phyloP scores from a whole-genome alignment of 441 rosid species.

The Populus hybrid region DNA sequence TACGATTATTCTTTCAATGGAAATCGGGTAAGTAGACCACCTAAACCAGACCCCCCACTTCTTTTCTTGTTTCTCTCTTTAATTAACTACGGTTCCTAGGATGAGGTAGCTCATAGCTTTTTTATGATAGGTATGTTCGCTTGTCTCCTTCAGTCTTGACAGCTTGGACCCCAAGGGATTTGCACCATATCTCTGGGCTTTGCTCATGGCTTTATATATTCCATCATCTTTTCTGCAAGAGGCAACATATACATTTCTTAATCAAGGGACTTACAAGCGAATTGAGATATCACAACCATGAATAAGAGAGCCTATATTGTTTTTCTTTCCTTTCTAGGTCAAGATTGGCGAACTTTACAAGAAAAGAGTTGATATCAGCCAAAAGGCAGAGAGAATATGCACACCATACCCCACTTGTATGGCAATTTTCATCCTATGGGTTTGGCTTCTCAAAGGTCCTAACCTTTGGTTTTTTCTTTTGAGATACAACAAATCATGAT shows the following conservation, averaged over 20 bases:
- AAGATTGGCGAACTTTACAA: not conserved
- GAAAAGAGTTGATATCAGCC: constrained; percentile 5
- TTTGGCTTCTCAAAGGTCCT: not conserved
- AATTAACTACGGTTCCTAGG: not conserved
- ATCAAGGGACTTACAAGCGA: not conserved
- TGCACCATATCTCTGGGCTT: constrained; percentile 15
- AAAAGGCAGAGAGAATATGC: not conserved
- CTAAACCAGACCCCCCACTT: not conserved
- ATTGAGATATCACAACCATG: not conserved
- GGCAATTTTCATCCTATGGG: not conserved
- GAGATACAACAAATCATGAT: constrained; percentile 8
- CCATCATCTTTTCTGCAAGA: not conserved
- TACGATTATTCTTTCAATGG: not conserved
- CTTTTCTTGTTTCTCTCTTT: not conserved
- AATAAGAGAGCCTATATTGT: not conserved
- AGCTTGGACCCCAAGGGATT: constrained; percentile 26
- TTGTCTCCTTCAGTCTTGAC: constrained; percentile 41
- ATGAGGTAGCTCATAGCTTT: not conserved
- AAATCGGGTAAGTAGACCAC: not conserved
- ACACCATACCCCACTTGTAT: not conserved
- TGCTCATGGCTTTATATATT: constrained; percentile 8
- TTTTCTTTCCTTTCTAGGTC: not conserved
- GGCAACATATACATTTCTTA: not conserved
- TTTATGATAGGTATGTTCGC: constrained; percentile 10
- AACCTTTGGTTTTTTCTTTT: not conserved